Evolutionary conservation across 331 rosid species (phyloP).

Genomic region (Quercus tomentella): DNA sequence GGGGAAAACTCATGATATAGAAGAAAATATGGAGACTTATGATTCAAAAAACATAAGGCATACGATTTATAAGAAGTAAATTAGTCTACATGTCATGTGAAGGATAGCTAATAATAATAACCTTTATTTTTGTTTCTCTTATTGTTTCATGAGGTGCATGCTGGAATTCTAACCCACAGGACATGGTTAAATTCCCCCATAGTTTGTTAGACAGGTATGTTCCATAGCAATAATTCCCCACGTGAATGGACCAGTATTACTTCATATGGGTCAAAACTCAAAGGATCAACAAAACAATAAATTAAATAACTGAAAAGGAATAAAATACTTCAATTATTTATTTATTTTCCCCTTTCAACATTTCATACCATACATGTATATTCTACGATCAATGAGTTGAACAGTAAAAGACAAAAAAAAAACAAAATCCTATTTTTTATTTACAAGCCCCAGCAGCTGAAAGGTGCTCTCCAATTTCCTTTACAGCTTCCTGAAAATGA

Average conservation of each 20-base stretch:
- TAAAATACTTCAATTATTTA: constrained; percentile 8
- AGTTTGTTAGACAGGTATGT: neutral
- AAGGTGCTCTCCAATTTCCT: constrained; percentile 44
- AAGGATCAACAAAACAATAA: neutral
- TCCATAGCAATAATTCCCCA: neutral
- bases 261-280: neutral
- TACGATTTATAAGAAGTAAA: too few species aligned
- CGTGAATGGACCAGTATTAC: neutral
- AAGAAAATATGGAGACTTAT: too few species aligned
- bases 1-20: too few species aligned
- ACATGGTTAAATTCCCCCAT: neutral
- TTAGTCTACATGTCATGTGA: too few species aligned
- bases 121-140: too few species aligned
- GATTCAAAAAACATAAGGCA: too few species aligned
- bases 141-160: neutral
- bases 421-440: constrained; percentile 60
- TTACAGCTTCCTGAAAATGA: constrained; percentile 49
- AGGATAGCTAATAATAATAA: too few species aligned
- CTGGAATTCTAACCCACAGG: neutral
- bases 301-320: neutral
- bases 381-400: constrained; percentile 24
- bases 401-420: neutral
- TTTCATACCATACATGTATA: constrained; percentile 24
- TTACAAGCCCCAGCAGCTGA: constrained; percentile 51
- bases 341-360: constrained; percentile 11